Conservation (phyloP, 2,329 filamentous ascomycete genomes). For the Colletotrichum sublineola region DNA sequence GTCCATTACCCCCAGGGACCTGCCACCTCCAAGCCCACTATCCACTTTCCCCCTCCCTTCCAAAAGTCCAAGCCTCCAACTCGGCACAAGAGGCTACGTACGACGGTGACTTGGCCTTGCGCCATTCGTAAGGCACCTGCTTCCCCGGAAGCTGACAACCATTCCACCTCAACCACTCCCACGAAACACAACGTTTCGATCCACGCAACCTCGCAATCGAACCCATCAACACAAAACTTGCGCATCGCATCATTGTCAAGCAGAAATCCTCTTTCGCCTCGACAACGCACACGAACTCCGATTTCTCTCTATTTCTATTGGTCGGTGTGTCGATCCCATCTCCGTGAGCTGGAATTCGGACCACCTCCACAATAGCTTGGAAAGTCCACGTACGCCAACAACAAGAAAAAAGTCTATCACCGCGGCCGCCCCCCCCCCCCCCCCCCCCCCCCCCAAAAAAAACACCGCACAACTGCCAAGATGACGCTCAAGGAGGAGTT, state of each 20-base stretch:
- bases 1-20: slow-evolving; percentile 16
- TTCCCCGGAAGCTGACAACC: slow-evolving; percentile 39
- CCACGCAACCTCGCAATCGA: slow-evolving; percentile 4
- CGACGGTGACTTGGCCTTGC: slow-evolving; percentile 32
- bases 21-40: slow-evolving; percentile 4
- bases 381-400: slow-evolving; percentile 42
- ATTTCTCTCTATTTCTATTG: background rate
- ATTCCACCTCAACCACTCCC: slow-evolving; percentile 7
- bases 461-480: slow-evolving; percentile 54
- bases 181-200: slow-evolving; percentile 16
- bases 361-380: slow-evolving; percentile 42
- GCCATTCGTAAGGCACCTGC: slow-evolving; percentile 6
- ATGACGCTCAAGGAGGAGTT: slow-evolving; percentile 82
- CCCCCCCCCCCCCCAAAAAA: background rate
- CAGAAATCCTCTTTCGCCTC: background rate
- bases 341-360: slow-evolving; percentile 38
- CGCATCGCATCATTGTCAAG: slow-evolving; percentile 7
- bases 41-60: background rate
- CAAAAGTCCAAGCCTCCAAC: slow-evolving; percentile 40
- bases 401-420: slow-evolving; percentile 25
- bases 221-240: background rate
- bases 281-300: background rate
- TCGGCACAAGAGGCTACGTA: slow-evolving; percentile 43
- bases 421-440: background rate
- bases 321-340: slow-evolving; percentile 29